Base-by-base conservation (phyloP, 225 moss, liverwort and hornwort species). In the Marchantia polymorpha region DNA sequence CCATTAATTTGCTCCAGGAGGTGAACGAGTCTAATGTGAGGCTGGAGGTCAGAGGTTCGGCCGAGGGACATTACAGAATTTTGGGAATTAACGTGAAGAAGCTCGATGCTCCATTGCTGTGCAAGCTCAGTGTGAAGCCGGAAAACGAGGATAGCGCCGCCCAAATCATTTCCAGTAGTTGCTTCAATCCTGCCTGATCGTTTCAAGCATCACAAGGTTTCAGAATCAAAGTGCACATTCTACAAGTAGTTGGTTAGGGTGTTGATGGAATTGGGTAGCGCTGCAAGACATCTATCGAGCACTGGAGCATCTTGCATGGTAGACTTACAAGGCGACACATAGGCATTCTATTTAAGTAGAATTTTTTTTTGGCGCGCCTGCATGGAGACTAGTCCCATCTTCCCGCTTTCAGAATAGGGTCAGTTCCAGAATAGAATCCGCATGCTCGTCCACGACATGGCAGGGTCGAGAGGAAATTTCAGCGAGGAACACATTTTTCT, bases 101-200 rank as follows among this genome's bases (percentile, higher is more conserved):
- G 3, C 74, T 85, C 11, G 60, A 74, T 52, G 29, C 59, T 23
- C 84, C 81, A 14, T 12, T 85, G 29, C 27, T 73, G 12, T 85
- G 84, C 72, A 81, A 74, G 55, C 61, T 85, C 11, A 85, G 78
- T 75, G 78, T 85, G 74, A 69, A 78, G 72, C 84, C 84, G 12
- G 78, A 81, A 73, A 74, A 0, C 15, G 69, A 23, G 12, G 64
- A 63, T 30, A 47, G 7, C 29, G 49, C 59, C 26, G 74, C 84
- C 10, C 22, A 78, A n/a, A 52, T 78, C 16, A 81, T 81, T 11
- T 78, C 73, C 5, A 81, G 78, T 74, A 85, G 81, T 64, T 85
- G 84, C 48, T 85, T 78, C 66, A 78, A 20, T 7, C 23, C 52
- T 53, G 12, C 17, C 8, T 66, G 66, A 78, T 61, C 46, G n/a